Base-by-base conservation (phyloP, 2,329 filamentous ascomycete genomes). In the Aspergillus hiratsukae region DNA sequence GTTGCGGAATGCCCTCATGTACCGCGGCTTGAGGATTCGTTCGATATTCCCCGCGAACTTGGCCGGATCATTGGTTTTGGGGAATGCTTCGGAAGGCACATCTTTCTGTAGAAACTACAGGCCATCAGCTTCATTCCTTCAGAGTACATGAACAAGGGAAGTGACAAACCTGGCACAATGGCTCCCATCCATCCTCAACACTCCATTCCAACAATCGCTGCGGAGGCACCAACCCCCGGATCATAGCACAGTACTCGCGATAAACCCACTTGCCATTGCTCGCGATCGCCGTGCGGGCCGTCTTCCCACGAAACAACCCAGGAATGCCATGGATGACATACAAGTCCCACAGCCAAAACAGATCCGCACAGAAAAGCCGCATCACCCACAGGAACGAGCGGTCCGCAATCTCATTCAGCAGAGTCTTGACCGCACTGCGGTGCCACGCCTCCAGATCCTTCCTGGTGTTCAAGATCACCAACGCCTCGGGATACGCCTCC, bases 401-500 rank as follows among this genome's bases (percentile, higher is more conserved):
- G n/a, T 52, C 45, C 21, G 59, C 48, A 17, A 56, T 28, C 21
- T 49, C 54, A 5, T 49, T 11, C 10, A 57, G 48, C 17, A 62
- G 40, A 2, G 60, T 57, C 51, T 61, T 58, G 17, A 51, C 31
- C 2, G 28, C 29, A 27, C 59, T 61, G 14, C 37, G 45, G 14
- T 59, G 54, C 59, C 59, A 61, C 9, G 56, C 57, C 21, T 56
- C 19, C 14, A 57, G n/a, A 28, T 59, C 59, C 1, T 31, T 46
- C 1, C 59, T 48, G 19, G 49, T 48, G 45, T 61, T 61, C 7
- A 61, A 25, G 17, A 61, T 55, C 19, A 61, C 54, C 14, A 57
- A 55, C 19, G 56, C 58, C 7, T 69, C 61, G 0, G 74, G 74
- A 51, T 75, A 75, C 2, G 67, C 64, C 6, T 57, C 53, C 19